Conservation (phyloP, 805 yeast genomes). For the Saccharomycopsis microspora region DNA sequence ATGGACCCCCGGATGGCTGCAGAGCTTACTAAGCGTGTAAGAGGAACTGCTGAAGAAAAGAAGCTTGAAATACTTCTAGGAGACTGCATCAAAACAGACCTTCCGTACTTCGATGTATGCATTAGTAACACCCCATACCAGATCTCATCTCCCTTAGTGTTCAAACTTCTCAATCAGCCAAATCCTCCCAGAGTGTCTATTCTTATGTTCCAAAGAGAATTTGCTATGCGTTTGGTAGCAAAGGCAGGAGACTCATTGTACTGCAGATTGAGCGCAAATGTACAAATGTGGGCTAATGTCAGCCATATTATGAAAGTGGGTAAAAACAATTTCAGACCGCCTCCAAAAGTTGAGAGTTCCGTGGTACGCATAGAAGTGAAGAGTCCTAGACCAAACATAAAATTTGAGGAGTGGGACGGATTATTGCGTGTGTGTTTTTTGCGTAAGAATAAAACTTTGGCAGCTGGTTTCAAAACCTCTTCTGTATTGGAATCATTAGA, state of each 20-base stretch:
- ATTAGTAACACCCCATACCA: constrained; percentile 97
- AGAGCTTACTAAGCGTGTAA: constrained; percentile 92
- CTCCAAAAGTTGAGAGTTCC: constrained; percentile 95
- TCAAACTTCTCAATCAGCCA: constrained; percentile 82
- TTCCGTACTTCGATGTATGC: constrained; percentile 92
- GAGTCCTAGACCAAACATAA: constrained; percentile 86
- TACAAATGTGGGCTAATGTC: constrained; percentile 99
- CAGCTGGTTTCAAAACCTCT: constrained; percentile 82
- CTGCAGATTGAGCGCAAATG: constrained; percentile 90
- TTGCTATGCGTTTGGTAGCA: constrained; percentile 86
- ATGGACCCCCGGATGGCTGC: constrained; percentile 99
- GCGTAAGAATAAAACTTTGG: constrained; percentile 83
- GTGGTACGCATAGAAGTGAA: constrained; percentile 92
- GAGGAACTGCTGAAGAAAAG: constrained; percentile 89
- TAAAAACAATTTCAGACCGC: constrained; percentile 91
- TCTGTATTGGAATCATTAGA: constrained; percentile 75
- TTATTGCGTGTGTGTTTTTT: constrained; percentile 82
- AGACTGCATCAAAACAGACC: constrained; percentile 89
- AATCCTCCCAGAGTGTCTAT: constrained; percentile 91
- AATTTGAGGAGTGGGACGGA: constrained; percentile 96
- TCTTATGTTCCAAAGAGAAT: constrained; percentile 96
- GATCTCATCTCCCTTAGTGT: constrained; percentile 92
- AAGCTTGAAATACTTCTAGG: constrained; percentile 87
- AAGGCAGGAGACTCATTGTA: constrained; percentile 93
- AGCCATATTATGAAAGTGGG: constrained; percentile 99